phyloP scores from a whole-genome alignment of 352 stramenopile species.

The Phytopythium montanum region DNA sequence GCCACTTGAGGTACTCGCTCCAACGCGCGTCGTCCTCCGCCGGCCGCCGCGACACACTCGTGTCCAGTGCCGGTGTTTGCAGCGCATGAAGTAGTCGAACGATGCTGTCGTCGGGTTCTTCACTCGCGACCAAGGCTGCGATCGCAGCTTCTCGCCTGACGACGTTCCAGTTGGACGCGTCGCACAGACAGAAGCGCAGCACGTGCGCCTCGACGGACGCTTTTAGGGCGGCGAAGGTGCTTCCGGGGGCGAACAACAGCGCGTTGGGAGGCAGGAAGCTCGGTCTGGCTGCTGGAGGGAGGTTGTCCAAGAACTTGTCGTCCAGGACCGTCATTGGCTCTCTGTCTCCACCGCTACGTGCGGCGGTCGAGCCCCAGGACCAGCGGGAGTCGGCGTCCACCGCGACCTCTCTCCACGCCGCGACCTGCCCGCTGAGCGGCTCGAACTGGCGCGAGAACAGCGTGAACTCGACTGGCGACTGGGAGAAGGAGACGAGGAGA shows the following conservation, averaged over 20 bases:
- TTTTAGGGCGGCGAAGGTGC: slow-evolving; percentile 21
- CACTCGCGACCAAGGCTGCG: slow-evolving; percentile 38
- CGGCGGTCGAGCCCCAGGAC: slow-evolving; percentile 1
- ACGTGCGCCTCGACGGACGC: slow-evolving; percentile 12
- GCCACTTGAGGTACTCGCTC: slow-evolving; percentile 59
- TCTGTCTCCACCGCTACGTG: not conserved
- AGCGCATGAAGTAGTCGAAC: slow-evolving; percentile 34
- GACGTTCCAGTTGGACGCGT: slow-evolving; percentile 74
- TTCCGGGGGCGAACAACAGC: slow-evolving; percentile 58
- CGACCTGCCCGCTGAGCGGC: slow-evolving; percentile 12
- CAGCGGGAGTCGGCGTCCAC: slow-evolving; percentile 19
- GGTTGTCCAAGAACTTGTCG: slow-evolving; percentile 13
- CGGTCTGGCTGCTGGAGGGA: slow-evolving; percentile 13
- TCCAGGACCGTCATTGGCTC: slow-evolving; percentile 16
- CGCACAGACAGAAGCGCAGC: slow-evolving; percentile 68
- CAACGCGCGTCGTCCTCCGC: slow-evolving; percentile 30
- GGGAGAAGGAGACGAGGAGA: slow-evolving; percentile 24
- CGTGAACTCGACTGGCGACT: slow-evolving; percentile 10
- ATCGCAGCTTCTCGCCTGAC: slow-evolving; percentile 50
- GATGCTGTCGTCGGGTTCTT: slow-evolving; percentile 5
- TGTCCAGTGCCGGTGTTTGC: slow-evolving; percentile 49
- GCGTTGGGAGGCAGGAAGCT: slow-evolving; percentile 11
- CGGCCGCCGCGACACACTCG: slow-evolving; percentile 48
- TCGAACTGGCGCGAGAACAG: slow-evolving; percentile 30
- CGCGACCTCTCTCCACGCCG: slow-evolving; percentile 19